Percentiles rank a stretch among this genome's conserved stretches.
Evolutionary conservation across 2,329 filamentous ascomycete species (phyloP).

Genomic region (Trichoderma gracile): DNA sequence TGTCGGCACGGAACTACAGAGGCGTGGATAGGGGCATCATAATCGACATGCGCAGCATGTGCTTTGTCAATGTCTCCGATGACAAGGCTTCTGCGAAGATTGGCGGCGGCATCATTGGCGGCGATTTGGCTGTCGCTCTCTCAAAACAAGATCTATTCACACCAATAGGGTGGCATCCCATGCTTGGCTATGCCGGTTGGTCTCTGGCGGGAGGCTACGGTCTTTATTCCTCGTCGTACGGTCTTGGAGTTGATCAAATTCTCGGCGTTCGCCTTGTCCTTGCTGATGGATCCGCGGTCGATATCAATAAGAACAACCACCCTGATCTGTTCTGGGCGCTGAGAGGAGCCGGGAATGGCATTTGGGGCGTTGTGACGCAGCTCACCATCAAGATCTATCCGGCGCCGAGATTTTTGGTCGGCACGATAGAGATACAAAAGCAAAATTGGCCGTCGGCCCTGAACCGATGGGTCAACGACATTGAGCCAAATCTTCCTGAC

Average conservation of each 20-base stretch:
- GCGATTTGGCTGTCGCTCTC: not conserved
- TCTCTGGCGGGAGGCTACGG: slow-evolving; percentile 16
- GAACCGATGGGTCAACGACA: not conserved
- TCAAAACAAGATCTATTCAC: not conserved
- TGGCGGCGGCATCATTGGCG: slow-evolving; percentile 1
- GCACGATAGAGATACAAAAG: not conserved
- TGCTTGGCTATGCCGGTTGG: slow-evolving; percentile 11
- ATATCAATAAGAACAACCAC: not conserved
- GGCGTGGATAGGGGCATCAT: not conserved
- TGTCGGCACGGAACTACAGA: not conserved
- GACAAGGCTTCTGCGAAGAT: not conserved
- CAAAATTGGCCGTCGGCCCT: not conserved
- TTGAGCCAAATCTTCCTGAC: not conserved
- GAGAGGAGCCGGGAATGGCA: slow-evolving; percentile 33
- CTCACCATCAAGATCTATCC: slow-evolving; percentile 34
- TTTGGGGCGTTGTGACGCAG: slow-evolving; percentile 34
- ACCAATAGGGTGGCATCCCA: slow-evolving; percentile 10
- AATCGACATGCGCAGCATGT: slow-evolving; percentile 1
- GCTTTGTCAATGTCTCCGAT: not conserved
- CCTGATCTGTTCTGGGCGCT: slow-evolving; percentile 35
- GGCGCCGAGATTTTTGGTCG: not conserved
- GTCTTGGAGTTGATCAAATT: slow-evolving; percentile 9
- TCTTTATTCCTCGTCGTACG: slow-evolving; percentile 2
- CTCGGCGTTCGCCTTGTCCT: not conserved
- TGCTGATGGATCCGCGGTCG: not conserved